Evolutionary conservation across 192 early-diverging fungal species (phyloP).

Genomic region (Umbelopsis sp.): DNA sequence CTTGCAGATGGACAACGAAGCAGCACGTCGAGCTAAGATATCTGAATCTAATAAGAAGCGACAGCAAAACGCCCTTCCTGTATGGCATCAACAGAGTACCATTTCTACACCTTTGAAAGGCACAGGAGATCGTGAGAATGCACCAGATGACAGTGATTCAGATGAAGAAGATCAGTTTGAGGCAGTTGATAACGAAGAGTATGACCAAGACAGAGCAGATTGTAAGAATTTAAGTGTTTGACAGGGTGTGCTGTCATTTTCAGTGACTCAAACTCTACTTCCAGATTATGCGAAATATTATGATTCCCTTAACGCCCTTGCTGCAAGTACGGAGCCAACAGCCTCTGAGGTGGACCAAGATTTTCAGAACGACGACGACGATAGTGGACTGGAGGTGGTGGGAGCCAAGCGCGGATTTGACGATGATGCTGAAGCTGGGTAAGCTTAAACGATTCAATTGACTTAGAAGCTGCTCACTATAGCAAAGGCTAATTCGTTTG

Average conservation of each 20-base stretch:
- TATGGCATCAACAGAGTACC: slow-evolving; percentile 78
- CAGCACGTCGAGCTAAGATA: slow-evolving; percentile 63
- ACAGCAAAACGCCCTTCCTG: slow-evolving; percentile 75
- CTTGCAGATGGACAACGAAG: slow-evolving; percentile 72
- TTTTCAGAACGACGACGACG: slow-evolving; percentile 15
- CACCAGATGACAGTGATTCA: slow-evolving; percentile 28
- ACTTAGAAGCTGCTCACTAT: background rate
- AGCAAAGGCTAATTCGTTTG: background rate
- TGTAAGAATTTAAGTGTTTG: slow-evolving; percentile 29
- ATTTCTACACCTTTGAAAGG: slow-evolving; percentile 53
- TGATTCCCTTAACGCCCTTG: slow-evolving; percentile 33
- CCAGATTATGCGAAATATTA: slow-evolving; percentile 34
- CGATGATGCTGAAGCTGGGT: slow-evolving; percentile 32
- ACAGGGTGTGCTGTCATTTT: background rate
- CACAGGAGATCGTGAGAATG: slow-evolving; percentile 40
- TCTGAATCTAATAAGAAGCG: slow-evolving; percentile 66
- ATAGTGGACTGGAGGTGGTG: slow-evolving; percentile 5
- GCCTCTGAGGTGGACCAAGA: slow-evolving; percentile 10
- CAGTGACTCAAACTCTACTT: background rate
- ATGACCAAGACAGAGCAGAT: slow-evolving; percentile 44
- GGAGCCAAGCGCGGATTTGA: slow-evolving; percentile 21
- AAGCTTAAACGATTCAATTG: background rate
- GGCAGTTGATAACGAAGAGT: slow-evolving; percentile 36
- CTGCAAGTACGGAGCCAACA: slow-evolving; percentile 17
- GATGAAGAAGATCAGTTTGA: slow-evolving; percentile 41